Evolutionary conservation across 176 grass and related monocot species (phyloP).

Genomic region (Oryza rufipogon): DNA sequence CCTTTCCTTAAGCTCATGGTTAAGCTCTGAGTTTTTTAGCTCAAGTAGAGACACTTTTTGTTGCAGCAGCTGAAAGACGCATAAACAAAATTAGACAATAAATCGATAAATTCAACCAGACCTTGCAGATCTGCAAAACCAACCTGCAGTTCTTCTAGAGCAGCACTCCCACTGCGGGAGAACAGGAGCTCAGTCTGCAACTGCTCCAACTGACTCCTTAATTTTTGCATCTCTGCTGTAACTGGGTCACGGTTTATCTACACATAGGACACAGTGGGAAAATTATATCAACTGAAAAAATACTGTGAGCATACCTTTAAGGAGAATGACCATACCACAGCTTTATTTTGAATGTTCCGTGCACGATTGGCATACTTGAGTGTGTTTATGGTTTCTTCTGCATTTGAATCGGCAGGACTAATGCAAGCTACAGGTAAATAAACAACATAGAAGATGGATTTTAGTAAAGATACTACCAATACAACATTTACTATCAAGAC

Average conservation of each 20-base stretch:
- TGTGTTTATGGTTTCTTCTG: slow-evolving; percentile 89
- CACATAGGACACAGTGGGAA: slow-evolving; percentile 33
- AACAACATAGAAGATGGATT: slow-evolving; percentile 25
- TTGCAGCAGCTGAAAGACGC: slow-evolving; percentile 68
- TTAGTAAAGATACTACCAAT: slow-evolving; percentile 16
- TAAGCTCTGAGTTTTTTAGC: slow-evolving; percentile 73
- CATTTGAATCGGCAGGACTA: slow-evolving; percentile 86
- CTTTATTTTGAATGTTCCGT: slow-evolving; percentile 87
- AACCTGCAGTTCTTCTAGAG: slow-evolving; percentile 96
- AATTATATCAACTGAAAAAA: slow-evolving; percentile 5
- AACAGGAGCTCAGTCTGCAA: slow-evolving; percentile 83
- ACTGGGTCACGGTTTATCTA: slow-evolving; percentile 91
- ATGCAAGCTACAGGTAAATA: slow-evolving; percentile 63
- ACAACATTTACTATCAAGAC: not conserved
- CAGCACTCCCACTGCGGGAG: slow-evolving; percentile 69
- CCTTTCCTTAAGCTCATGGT: slow-evolving; percentile 71
- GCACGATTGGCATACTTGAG: slow-evolving; percentile 92
- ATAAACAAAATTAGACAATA: slow-evolving; percentile 21
- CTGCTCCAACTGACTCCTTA: slow-evolving; percentile 83
- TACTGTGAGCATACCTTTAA: not conserved
- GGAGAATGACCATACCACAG: slow-evolving; percentile 60
- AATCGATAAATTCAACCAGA: not conserved
- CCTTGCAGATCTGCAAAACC: slow-evolving; percentile 7
- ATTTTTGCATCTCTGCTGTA: slow-evolving; percentile 86
- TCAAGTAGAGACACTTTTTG: slow-evolving; percentile 83